Base-by-base conservation (phyloP, 2,329 filamentous ascomycete genomes). In the Acarospora socialis region DNA sequence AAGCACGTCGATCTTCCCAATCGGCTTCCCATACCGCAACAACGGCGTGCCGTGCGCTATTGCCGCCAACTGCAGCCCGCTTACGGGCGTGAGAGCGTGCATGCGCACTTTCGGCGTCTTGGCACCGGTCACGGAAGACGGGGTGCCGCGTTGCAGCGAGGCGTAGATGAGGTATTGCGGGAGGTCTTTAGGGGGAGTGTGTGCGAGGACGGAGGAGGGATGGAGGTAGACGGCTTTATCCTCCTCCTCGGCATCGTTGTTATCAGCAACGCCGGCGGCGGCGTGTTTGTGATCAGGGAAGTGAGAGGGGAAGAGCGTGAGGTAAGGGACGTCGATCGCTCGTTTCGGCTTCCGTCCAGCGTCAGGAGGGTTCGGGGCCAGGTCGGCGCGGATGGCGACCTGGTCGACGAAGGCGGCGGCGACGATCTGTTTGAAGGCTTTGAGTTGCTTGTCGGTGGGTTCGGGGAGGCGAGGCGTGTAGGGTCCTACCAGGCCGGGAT, bases 371-470 rank as follows among this genome's bases (percentile, higher is more conserved):
- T 66, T 68, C 1, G 83, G 81, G 0, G 82, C 68, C n/a, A 83
- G 63, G 53, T 98, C 87, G 3, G 81, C 82, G 38, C 90, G 81
- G 44, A 95, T 84, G 27, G 90, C 90, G 23, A 98, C 70, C 44
- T 94, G 81, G 55, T 98, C 90, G 47, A 95, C 74, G 59, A 94
- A 95, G 1, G 87, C 90, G 0, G 83, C 79, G 0, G 87, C 82
- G 14, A 82, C 75, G 59, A 95, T 92, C 50, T 94, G 82, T 53
- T 92, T 92, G 17, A 98, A 63, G 1, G 82, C 74, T 28, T 76
- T 75, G 17, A 92, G 62, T 48, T 84, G 77, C 43, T 75, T 78
- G 5, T 73, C 60, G 0, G 70, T 69, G 61, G 68, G 60, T 50
- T 74, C 50, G 52, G 70, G 55, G 58, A 87, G 43, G 57, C 66